Conservation (phyloP, 129 eudicot genomes). For the Chrysanthemum seticuspe region DNA sequence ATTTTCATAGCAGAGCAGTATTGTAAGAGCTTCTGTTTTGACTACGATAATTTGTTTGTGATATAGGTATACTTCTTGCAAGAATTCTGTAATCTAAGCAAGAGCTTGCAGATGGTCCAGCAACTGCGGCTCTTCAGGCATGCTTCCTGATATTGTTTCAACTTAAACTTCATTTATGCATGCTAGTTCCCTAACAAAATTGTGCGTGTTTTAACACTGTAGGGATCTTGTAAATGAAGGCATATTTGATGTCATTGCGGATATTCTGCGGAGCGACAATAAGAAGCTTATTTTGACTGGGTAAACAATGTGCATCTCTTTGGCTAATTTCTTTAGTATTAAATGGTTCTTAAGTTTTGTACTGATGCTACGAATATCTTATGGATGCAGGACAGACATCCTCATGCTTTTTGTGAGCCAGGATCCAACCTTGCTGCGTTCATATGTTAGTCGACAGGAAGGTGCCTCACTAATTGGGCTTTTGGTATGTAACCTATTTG, state of each 20-base stretch:
- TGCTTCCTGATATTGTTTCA: slow-evolving; percentile 15
- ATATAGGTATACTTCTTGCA: slow-evolving; percentile 79
- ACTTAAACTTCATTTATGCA: slow-evolving; percentile 9
- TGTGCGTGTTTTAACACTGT: slow-evolving; percentile 20
- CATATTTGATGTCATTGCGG: slow-evolving; percentile 68
- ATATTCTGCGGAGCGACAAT: slow-evolving; percentile 69
- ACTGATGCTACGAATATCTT: slow-evolving; percentile 24
- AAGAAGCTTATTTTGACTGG: slow-evolving; percentile 80
- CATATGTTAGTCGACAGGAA: slow-evolving; percentile 66
- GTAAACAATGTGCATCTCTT: slow-evolving; percentile 44
- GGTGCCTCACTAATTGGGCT: slow-evolving; percentile 80
- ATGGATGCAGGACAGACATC: slow-evolving; percentile 98
- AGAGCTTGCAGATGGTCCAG: slow-evolving; percentile 90
- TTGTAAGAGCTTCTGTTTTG: no score
- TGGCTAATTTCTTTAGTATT: background rate
- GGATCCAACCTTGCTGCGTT: slow-evolving; percentile 76
- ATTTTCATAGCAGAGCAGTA: no score
- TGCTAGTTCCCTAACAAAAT: slow-evolving; percentile 19
- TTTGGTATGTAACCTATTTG: slow-evolving; percentile 48
- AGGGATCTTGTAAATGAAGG: slow-evolving; percentile 95
- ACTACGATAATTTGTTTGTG: background rate
- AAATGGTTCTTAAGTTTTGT: background rate
- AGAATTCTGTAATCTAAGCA: slow-evolving; percentile 78
- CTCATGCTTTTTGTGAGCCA: slow-evolving; percentile 83
- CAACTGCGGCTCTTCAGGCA: slow-evolving; percentile 79